Conservation (phyloP, 169 alveolate genomes). For the Cryptosporidium parvum region DNA sequence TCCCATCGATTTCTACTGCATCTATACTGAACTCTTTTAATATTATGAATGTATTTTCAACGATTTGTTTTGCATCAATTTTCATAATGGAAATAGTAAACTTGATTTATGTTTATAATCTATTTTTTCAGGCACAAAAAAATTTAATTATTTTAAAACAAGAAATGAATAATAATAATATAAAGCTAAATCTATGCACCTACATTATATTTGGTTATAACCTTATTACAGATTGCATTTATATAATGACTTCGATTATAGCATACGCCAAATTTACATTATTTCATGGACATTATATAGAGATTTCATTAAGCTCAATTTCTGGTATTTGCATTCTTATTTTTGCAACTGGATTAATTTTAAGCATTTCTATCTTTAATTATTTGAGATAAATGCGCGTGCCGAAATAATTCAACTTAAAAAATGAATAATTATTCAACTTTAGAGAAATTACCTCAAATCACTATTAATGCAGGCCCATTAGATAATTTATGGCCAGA, state of each 20-base stretch:
- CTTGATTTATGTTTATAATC: neutral
- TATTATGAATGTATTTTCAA: neutral
- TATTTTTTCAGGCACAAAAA: neutral
- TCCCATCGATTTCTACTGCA: neutral
- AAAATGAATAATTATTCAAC: conserved; percentile 2
- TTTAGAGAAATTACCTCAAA: conserved; percentile 83
- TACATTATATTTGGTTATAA: neutral
- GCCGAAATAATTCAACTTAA: neutral
- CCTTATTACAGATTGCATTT: neutral
- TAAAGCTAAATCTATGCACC: neutral
- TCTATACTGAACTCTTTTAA: neutral
- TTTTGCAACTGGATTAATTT: neutral
- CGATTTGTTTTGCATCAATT: neutral
- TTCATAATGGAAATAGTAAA: neutral
- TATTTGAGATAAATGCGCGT: conserved; percentile 1
- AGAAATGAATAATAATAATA: neutral
- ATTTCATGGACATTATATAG: neutral
- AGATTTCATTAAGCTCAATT: conserved; percentile 1
- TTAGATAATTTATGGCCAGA: conserved; percentile 85
- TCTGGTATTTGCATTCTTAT: conserved; percentile 41
- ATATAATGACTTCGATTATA: neutral
- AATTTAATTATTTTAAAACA: neutral
- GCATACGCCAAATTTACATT: neutral
- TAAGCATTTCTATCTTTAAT: neutral
- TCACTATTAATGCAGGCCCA: conserved; percentile 94